Evolutionary conservation across 495 filamentous ascomycete genomes (phyloP).

Genomic region (Glonium stellatum): DNA sequence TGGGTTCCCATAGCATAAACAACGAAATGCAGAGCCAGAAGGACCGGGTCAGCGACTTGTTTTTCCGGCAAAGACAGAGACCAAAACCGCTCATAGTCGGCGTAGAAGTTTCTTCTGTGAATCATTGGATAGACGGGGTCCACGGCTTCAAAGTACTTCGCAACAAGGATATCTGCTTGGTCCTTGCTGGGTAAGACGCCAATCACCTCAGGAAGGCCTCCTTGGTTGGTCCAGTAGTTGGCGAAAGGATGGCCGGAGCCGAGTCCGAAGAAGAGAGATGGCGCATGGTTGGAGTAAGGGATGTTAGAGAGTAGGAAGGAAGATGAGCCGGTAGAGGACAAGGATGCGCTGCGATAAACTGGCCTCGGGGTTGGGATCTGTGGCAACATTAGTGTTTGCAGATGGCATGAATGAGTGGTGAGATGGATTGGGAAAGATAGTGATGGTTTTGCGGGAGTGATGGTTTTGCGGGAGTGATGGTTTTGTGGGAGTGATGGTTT

Average conservation of each 20-base stretch:
- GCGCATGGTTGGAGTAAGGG: conserved; percentile 54
- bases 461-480: too few relatives aligned
- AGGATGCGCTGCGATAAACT: conserved; percentile 26
- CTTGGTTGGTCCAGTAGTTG: conserved; percentile 72
- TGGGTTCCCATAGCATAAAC: conserved; percentile 69
- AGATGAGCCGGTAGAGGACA: conserved; percentile 36
- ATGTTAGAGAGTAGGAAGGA: conserved; percentile 59
- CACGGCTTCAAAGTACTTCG: conserved; percentile 64
- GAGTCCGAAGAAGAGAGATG: conserved; percentile 63
- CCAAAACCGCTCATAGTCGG: conserved; percentile 69
- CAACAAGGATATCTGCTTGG: conserved; percentile 63
- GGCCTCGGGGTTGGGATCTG: conserved; percentile 6
- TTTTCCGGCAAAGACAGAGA: conserved; percentile 45
- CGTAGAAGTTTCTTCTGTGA: conserved; percentile 57
- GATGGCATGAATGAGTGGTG: too few relatives aligned
- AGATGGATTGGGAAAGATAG: too few relatives aligned
- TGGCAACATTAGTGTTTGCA: background rate
- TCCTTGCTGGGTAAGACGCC: conserved; percentile 61
- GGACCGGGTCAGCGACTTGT: conserved; percentile 47
- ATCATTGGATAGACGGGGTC: conserved; percentile 71
- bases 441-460: too few relatives aligned
- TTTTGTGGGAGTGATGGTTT: too few relatives aligned
- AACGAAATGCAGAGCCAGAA: conserved; percentile 58
- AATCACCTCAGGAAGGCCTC: conserved; percentile 63
- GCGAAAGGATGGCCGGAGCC: conserved; percentile 60